Evolutionary conservation across 495 filamentous ascomycete genomes (phyloP).

Genomic region (Penicillium maclennaniae): DNA sequence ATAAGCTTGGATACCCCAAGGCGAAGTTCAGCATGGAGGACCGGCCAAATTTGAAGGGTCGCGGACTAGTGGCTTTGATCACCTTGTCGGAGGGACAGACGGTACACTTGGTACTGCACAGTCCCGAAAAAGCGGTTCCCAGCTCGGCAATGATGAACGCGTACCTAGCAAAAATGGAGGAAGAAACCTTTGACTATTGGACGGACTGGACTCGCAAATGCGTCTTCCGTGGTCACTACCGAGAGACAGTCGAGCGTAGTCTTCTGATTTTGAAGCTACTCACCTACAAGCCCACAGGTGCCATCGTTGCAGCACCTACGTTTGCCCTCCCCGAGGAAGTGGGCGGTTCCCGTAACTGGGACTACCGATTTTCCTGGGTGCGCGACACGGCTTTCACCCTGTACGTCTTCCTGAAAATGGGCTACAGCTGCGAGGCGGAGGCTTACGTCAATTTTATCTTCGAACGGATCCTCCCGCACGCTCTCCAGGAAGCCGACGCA

Average conservation of each 20-base stretch:
- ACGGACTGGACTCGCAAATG: conserved; percentile 65
- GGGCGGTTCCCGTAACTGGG: conserved; percentile 70
- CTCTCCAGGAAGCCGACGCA: conserved; percentile 36
- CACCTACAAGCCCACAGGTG: conserved; percentile 61
- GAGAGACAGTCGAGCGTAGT: conserved; percentile 63
- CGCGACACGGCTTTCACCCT: conserved; percentile 71
- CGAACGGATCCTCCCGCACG: conserved; percentile 52
- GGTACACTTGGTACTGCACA: conserved; percentile 61
- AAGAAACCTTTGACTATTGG: conserved; percentile 64
- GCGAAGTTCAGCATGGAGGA: conserved; percentile 51
- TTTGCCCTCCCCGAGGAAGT: conserved; percentile 72
- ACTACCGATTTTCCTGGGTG: conserved; percentile 74
- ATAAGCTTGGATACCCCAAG: conserved; percentile 40
- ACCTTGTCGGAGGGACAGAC: conserved; percentile 60
- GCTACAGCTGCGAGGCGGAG: conserved; percentile 69
- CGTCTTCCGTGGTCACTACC: conserved; percentile 65
- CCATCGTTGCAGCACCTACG: conserved; percentile 53
- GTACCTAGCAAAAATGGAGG: conserved; percentile 56
- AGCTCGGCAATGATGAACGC: conserved; percentile 48
- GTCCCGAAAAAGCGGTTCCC: conserved; percentile 34
- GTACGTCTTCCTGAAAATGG: conserved; percentile 69
- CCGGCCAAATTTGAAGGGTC: conserved; percentile 48
- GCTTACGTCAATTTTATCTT: conserved; percentile 72
- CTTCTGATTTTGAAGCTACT: conserved; percentile 69
- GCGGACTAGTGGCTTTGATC: conserved; percentile 56